phyloP scores from a whole-genome alignment of 257 asterid species.

The Buddleja alternifolia region DNA sequence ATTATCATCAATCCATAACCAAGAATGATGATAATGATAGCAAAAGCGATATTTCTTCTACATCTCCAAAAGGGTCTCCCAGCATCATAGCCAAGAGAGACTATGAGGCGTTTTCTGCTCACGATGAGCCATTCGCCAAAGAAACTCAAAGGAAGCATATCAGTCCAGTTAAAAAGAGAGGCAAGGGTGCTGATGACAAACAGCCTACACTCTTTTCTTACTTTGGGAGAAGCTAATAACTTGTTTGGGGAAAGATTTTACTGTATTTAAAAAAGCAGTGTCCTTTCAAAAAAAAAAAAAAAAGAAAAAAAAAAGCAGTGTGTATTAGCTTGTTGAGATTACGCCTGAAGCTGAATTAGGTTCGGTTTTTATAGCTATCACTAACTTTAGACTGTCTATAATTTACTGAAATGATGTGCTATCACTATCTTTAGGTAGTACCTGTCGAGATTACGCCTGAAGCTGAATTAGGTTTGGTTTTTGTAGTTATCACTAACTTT shows the following conservation, averaged over 20 bases:
- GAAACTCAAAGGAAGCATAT: slow-evolving; percentile 25
- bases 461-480: too few relatives aligned
- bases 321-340: slow-evolving; percentile 7
- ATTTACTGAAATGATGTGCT: neutral
- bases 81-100: slow-evolving; percentile 40
- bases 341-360: slow-evolving; percentile 13
- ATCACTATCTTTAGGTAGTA: neutral
- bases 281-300: too few relatives aligned
- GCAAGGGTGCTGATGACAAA: slow-evolving; percentile 41
- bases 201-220: slow-evolving; percentile 80
- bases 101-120: slow-evolving; percentile 34
- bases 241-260: neutral
- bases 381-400: neutral
- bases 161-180: slow-evolving; percentile 52
- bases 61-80: slow-evolving; percentile 24
- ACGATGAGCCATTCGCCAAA: slow-evolving; percentile 35
- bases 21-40: slow-evolving; percentile 22
- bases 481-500: neutral
- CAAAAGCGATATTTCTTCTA: slow-evolving; percentile 17
- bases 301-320: neutral
- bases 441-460: too few relatives aligned
- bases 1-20: slow-evolving; percentile 10
- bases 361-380: neutral
- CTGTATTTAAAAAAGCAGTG: slow-evolving; percentile 12
- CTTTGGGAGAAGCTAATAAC: slow-evolving; percentile 58